Percentiles rank a stretch among this genome's conserved stretches.
Conservation (phyloP, 805 yeast genomes). For the Kodamaea neixiangensis region DNA sequence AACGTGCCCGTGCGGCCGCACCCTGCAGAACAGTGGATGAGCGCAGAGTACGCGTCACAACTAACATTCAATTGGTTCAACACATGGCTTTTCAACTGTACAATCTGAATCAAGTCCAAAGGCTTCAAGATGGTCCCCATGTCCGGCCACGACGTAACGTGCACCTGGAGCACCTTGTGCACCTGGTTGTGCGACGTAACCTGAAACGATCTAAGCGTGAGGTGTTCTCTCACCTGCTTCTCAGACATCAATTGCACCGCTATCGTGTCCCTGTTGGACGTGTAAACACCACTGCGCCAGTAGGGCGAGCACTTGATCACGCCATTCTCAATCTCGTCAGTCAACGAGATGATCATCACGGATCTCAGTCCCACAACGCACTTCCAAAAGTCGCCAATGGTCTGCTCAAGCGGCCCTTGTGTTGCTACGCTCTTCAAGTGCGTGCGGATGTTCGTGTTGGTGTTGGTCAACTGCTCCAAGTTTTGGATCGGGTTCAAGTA, state of each 20-base stretch:
- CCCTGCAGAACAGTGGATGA: constrained; percentile 68
- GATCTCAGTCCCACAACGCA: constrained; percentile 64
- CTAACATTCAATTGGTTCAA: constrained; percentile 11
- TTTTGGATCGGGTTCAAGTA: constrained; percentile 40
- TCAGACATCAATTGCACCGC: constrained; percentile 18
- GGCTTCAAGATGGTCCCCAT: constrained; percentile 62
- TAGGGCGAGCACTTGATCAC: constrained; percentile 76
- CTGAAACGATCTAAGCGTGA: constrained; percentile 18
- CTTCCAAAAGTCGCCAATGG: constrained; percentile 84
- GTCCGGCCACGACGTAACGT: constrained; percentile 82
- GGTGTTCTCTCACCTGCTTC: constrained; percentile 9
- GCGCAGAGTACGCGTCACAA: constrained; percentile 18
- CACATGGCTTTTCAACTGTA: constrained; percentile 32
- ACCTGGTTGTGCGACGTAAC: constrained; percentile 13
- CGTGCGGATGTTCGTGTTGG: constrained; percentile 8
- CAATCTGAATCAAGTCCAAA: constrained; percentile 52
- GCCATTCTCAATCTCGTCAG: constrained; percentile 74
- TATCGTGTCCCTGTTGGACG: constrained; percentile 27
- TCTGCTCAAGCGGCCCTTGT: constrained; percentile 80
- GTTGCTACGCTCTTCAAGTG: constrained; percentile 61
- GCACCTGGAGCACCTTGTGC: constrained; percentile 70
- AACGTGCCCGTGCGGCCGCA: constrained; percentile 74
- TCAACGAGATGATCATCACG: constrained; percentile 71
- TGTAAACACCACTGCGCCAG: constrained; percentile 68
- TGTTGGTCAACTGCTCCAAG: constrained; percentile 14